A percentile compares a stretch with the other conserved stretches of the same genome.
These are phyloP conservation scores for Amaranthus hypochondriacus DNA, from an alignment of 148 eudicot species.

Conservation along the genomic window DNA sequence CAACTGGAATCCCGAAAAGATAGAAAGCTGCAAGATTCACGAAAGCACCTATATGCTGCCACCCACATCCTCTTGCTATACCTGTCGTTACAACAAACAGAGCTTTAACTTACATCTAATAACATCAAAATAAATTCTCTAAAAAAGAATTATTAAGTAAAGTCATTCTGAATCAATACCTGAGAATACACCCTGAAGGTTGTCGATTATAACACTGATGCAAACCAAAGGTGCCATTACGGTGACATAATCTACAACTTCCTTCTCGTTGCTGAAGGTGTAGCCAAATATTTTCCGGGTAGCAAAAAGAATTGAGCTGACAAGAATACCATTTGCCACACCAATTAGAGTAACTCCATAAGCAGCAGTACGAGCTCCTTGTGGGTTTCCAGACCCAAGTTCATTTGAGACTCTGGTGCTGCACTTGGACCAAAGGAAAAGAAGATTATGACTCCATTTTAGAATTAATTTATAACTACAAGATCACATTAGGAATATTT, in stretches of 20 bases:
- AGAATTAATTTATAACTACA: too few species aligned
- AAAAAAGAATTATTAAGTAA: too few species aligned
- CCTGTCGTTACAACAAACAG: slow-evolving; percentile 28
- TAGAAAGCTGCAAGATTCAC: slow-evolving; percentile 69
- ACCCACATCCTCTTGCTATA: slow-evolving; percentile 81
- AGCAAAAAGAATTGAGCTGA: slow-evolving; percentile 39
- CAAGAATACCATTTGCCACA: slow-evolving; percentile 29
- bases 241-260: slow-evolving; percentile 61
- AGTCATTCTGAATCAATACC: slow-evolving; percentile 24
- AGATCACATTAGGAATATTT: not conserved
- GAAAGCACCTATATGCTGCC: slow-evolving; percentile 74
- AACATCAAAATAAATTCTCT: too few species aligned
- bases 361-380: slow-evolving; percentile 48
- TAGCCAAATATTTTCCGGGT: slow-evolving; percentile 48
- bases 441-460: not conserved
- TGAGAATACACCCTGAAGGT: slow-evolving; percentile 52
- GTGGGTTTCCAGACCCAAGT: slow-evolving; percentile 67
- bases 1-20: slow-evolving; percentile 63
- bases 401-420: slow-evolving; percentile 79
- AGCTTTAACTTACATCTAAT: not conserved
- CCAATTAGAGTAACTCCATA: slow-evolving; percentile 35
- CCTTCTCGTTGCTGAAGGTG: slow-evolving; percentile 58
- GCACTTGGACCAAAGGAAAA: slow-evolving; percentile 1
- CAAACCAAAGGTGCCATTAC: slow-evolving; percentile 62
- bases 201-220: slow-evolving; percentile 40